Conservation (phyloP, 2,329 filamentous ascomycete genomes). For the Aspergillus hiratsukae region DNA sequence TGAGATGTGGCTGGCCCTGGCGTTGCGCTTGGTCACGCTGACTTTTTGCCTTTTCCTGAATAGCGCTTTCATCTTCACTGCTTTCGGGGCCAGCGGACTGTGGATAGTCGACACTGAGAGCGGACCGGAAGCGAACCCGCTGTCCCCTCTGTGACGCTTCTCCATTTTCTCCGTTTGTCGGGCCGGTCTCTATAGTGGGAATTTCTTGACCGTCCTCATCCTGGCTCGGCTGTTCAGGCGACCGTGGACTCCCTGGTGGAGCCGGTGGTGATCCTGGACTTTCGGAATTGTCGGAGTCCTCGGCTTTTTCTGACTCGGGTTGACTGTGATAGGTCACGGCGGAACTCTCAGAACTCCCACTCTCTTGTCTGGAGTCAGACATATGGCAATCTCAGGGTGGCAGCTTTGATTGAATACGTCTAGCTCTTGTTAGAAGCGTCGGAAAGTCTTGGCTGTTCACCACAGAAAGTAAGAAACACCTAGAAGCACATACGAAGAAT, state of each 20-base stretch:
- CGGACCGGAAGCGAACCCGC: slow-evolving; percentile 17
- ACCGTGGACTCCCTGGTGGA: not conserved
- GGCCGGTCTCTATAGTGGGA: not conserved
- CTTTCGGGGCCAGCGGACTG: not conserved
- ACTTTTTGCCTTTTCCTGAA: slow-evolving; percentile 1
- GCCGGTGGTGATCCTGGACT: not conserved
- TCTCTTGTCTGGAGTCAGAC: not conserved
- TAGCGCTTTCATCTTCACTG: not conserved
- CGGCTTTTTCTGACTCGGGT: not conserved
- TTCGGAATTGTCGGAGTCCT: not conserved
- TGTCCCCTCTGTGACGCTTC: not conserved
- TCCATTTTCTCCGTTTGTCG: not conserved
- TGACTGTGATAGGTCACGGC: slow-evolving; percentile 8
- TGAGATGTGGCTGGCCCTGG: slow-evolving; percentile 11
- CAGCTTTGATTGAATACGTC: not conserved
- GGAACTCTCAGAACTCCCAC: slow-evolving; percentile 6
- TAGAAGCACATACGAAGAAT: no score
- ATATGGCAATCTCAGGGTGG: not conserved
- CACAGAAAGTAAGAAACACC: not conserved
- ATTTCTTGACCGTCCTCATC: not conserved
- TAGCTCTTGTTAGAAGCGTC: not conserved
- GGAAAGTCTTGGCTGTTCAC: not conserved
- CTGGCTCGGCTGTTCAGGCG: not conserved
- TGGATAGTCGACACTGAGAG: not conserved
- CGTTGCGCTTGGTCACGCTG: slow-evolving; percentile 12